Conservation (phyloP, 768 basidiomycete species). For the Leccinum broughii region DNA sequence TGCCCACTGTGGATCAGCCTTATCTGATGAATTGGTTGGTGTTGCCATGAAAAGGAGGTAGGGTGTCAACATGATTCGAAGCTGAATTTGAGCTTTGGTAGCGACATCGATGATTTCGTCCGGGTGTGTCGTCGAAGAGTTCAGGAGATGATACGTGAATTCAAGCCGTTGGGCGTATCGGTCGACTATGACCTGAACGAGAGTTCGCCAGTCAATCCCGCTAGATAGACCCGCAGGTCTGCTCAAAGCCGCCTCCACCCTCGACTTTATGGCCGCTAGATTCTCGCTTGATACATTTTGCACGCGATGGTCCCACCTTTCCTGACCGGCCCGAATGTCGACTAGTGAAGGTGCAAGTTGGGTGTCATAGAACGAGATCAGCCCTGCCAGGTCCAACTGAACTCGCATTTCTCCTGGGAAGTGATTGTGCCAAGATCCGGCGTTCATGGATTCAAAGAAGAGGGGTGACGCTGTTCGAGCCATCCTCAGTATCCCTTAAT, state of each 20-base stretch:
- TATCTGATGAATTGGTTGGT: constrained; percentile 3
- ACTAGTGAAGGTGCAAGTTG: constrained; percentile 34
- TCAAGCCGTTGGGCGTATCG: constrained; percentile 35
- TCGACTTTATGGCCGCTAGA: constrained; percentile 4
- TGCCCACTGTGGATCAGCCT: constrained; percentile 26
- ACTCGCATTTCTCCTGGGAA: constrained; percentile 39
- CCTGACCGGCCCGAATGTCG: constrained; percentile 19
- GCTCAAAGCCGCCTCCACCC: constrained; percentile 5
- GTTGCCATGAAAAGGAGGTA: constrained; percentile 24
- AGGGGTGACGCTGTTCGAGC: background rate
- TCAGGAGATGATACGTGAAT: constrained; percentile 23
- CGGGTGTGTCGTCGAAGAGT: constrained; percentile 4
- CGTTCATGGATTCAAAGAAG: constrained; percentile 8
- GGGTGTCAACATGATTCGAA: constrained; percentile 31
- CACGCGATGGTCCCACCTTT: constrained; percentile 35
- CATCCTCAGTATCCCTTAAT: background rate
- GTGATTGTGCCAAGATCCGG: constrained; percentile 35
- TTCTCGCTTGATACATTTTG: constrained; percentile 29
- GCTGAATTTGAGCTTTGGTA: constrained; percentile 22
- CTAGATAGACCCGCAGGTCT: constrained; percentile 21
- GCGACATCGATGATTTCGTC: constrained; percentile 9
- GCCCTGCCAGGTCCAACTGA: constrained; percentile 32
- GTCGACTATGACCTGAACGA: constrained; percentile 31
- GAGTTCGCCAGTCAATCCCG: constrained; percentile 37
- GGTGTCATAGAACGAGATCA: constrained; percentile 41